Evolutionary conservation across 2,329 filamentous ascomycete species (phyloP), one percentile per base, ranked within the genome.

Genomic region (Colletotrichum agaves): DNA sequence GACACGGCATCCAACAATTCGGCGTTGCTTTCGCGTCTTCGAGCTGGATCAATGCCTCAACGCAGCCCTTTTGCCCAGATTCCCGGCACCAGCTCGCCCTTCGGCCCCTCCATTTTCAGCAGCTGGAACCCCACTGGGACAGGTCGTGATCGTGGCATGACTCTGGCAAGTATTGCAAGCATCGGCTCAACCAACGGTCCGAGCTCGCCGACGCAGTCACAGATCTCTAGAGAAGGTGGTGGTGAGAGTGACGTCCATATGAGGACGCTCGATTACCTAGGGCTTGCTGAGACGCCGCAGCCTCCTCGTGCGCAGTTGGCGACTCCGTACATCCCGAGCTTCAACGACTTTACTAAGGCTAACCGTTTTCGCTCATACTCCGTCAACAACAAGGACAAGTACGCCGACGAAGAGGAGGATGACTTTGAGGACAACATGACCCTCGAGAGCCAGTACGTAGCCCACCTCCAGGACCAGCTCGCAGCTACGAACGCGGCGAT

Each of bases 361-460:
- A 98, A 92, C 78, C 90, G 96, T 59, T 97, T 98, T 84, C 90
- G 96, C 52, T 99, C 96, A 2, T 98, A 98, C 79, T 99, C 96
- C 1, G 96, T 99, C 71, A 99, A 99, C 79, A 97, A 97, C 63
- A 98, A 97, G 80, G 95, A 98, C 78, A 97, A 96, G 78, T 98
- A 98, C 74, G 94, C 92, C 2, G 93, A 97, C 73, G 91, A 93
- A 52, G 94, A 97, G 59, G 91, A 94, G 27, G 91, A 94, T 68
- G 90, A 93, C 15, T 93, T 92, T 68, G 90, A 86, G 41, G 85
- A 85, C 21, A 76, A 81, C 65, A 76, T 87, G 61, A 79, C 80
- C 19, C 80, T 87, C 49, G 86, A 89, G 67, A 84, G 75, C 68
- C 84, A 88, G 59, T 88, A 88, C 69, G 86, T 91, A 63, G 88